phyloP scores from a whole-genome alignment of 345 rosid species.

The Orychophragmus violaceus region DNA sequence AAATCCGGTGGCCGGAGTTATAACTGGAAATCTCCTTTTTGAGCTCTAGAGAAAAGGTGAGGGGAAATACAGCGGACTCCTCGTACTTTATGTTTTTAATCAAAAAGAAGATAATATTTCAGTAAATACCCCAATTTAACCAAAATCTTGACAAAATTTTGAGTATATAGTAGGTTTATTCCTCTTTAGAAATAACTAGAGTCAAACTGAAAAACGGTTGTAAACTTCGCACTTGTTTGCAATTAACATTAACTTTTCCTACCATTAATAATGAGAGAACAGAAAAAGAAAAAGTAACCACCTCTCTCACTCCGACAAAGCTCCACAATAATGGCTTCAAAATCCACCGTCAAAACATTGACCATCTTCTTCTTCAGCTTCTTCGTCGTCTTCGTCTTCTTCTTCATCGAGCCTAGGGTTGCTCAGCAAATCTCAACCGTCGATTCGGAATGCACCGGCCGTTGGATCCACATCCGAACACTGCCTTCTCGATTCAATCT shows the following conservation, averaged over 20 bases:
- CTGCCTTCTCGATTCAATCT: constrained; percentile 77
- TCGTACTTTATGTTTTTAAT: background rate
- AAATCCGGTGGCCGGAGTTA: no score
- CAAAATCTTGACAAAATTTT: background rate
- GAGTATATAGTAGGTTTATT: background rate
- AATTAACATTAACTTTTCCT: background rate
- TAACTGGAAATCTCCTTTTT: no score
- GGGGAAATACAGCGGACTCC: no score
- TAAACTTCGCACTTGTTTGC: background rate
- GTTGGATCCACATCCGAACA: constrained; percentile 86
- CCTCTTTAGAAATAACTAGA: accelerated
- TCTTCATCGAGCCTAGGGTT: constrained; percentile 4
- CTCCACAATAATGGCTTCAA: constrained; percentile 33
- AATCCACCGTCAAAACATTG: constrained; percentile 14
- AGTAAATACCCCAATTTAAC: background rate
- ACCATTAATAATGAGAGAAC: background rate
- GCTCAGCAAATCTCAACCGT: constrained; percentile 32
- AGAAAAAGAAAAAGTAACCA: background rate
- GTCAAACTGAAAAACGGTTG: background rate
- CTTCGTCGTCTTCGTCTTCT: no score
- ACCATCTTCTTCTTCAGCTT: constrained; percentile 8
- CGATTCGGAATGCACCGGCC: constrained; percentile 47
- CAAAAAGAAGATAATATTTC: background rate
- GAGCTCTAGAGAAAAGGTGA: no score
- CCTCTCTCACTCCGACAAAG: constrained; percentile 19